A percentile compares a stretch with the other conserved stretches of the same genome.
phyloP scores from a whole-genome alignment of 176 grass and related monocot species.

The Luzula sylvatica region DNA sequence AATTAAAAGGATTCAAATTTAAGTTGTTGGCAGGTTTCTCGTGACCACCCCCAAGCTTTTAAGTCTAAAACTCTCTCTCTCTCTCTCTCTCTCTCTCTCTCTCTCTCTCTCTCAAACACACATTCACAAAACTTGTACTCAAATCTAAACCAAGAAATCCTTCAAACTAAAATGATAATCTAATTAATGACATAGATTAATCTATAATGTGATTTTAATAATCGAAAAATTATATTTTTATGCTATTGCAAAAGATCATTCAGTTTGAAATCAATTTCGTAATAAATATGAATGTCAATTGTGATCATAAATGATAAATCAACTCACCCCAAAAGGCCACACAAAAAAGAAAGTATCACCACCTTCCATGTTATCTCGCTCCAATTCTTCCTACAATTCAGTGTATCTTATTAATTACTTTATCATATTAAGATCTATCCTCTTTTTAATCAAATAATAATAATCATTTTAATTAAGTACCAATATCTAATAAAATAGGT shows the following conservation, averaged over 20 bases:
- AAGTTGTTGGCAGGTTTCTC: conserved; percentile 4
- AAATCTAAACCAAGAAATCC: no score
- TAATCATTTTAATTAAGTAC: no score
- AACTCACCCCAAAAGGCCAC: conserved; percentile 60
- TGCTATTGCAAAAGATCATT: no score
- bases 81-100: background rate
- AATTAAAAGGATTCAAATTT: background rate
- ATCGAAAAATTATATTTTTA: background rate
- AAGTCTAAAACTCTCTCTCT: conserved; percentile 1
- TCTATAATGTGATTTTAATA: background rate
- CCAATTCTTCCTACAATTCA: conserved; percentile 43
- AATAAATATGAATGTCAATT: no score
- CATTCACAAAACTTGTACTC: no score
- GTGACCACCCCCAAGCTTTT: conserved; percentile 5
- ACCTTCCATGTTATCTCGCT: conserved; percentile 64
- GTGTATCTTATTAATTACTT: no score
- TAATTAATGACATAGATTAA: no score
- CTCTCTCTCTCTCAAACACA: no score
- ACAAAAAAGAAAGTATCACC: conserved; percentile 41
- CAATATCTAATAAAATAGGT: background rate
- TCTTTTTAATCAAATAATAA: no score
- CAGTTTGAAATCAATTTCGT: background rate
- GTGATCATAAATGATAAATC: no score
- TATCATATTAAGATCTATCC: background rate
- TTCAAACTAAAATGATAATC: no score